A percentile compares a stretch with the other conserved stretches of the same genome.
Evolutionary conservation across 257 asterid genomes (phyloP).

Genomic region (Asclepias syriaca): DNA sequence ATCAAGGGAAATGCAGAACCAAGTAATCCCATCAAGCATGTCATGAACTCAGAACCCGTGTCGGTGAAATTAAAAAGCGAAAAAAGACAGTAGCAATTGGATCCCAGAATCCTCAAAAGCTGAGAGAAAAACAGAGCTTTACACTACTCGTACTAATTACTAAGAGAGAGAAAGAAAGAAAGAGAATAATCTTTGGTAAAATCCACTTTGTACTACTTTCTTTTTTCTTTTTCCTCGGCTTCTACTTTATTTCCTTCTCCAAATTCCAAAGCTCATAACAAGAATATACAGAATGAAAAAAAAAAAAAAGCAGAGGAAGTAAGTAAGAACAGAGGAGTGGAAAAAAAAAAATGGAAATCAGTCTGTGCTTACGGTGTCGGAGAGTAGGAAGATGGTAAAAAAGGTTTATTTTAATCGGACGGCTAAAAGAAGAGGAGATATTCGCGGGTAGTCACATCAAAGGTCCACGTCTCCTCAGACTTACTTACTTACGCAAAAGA

Average conservation of each 20-base stretch:
- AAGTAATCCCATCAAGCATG: conserved; percentile 8
- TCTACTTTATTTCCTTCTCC: conserved; percentile 5
- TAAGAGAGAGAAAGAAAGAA: neutral
- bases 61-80: neutral
- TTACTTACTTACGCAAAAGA: conserved; percentile 20
- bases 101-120: conserved; percentile 14
- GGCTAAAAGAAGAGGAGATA: conserved; percentile 35
- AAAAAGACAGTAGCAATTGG: conserved; percentile 2
- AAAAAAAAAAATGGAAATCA: conserved; percentile 5
- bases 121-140: conserved; percentile 3
- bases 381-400: neutral
- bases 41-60: conserved; percentile 2
- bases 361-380: neutral
- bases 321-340: conserved; percentile 12
- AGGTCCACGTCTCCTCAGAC: conserved; percentile 21
- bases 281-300: conserved; percentile 31
- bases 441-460: conserved; percentile 35
- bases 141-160: neutral
- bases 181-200: neutral
- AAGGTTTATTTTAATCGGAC: conserved; percentile 28
- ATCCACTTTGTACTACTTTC: conserved; percentile 16
- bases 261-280: conserved; percentile 14
- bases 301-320: neutral
- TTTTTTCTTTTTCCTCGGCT: neutral
- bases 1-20: conserved; percentile 13